Evolutionary conservation across 371 early-diverging fungal species (phyloP).

Genomic region (Saksenaea vasiformis): DNA sequence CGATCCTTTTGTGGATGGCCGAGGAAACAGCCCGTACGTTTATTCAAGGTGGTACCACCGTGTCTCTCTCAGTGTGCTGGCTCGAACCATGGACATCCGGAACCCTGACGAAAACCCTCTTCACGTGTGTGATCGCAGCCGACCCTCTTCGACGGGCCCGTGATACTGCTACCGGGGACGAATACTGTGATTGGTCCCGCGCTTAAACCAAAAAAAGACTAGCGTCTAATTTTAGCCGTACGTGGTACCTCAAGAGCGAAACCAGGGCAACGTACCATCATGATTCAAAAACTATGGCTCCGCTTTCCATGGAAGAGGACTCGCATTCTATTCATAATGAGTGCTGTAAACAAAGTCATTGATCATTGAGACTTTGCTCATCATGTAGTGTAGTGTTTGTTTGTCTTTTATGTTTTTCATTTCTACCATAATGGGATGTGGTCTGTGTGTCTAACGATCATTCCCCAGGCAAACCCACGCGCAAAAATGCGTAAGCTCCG

Average conservation of each 20-base stretch:
- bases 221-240: background rate
- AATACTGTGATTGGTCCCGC: conserved; percentile 5
- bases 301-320: background rate
- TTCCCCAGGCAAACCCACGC: background rate
- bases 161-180: background rate
- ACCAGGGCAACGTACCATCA: background rate
- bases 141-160: background rate
- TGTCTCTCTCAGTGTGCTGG: background rate
- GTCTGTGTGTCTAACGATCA: background rate
- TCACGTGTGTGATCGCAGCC: conserved; percentile 1
- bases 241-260: background rate
- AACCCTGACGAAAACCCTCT: background rate
- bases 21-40: background rate
- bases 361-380: no score
- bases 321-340: background rate
- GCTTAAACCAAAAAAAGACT: background rate
- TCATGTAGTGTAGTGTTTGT: no score
- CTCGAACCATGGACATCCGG: background rate
- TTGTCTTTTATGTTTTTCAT: background rate
- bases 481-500: background rate
- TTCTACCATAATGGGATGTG: background rate
- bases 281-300: background rate
- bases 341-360: no score
- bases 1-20: background rate
- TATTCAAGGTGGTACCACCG: background rate